Conservation (phyloP, 1,284 basidiomycete genomes). For the Porodaedalea pini region DNA sequence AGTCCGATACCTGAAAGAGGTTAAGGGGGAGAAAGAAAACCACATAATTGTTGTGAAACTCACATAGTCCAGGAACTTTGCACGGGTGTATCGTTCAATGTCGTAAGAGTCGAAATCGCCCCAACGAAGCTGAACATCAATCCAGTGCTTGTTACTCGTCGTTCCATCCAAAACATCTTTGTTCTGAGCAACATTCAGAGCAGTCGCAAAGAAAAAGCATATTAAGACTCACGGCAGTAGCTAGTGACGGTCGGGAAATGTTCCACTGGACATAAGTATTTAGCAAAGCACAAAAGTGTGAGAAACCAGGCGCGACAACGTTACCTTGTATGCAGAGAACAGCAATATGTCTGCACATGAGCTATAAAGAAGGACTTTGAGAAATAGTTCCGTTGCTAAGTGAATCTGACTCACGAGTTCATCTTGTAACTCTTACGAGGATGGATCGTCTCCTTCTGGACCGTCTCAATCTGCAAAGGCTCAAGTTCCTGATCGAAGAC, state of each 20-base stretch:
- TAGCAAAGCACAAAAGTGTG: neutral
- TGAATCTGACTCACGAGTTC: conserved; percentile 74
- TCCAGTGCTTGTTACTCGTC: conserved; percentile 98
- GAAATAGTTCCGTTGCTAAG: neutral
- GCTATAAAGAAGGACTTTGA: conserved; percentile 21
- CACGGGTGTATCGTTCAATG: conserved; percentile 94
- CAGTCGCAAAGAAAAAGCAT: neutral
- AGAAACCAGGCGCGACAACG: conserved; percentile 16
- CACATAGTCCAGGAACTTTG: conserved; percentile 96
- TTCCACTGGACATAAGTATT: conserved; percentile 71
- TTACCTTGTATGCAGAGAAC: conserved; percentile 89
- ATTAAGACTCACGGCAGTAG: conserved; percentile 74
- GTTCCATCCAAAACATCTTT: conserved; percentile 97
- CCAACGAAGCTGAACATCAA: conserved; percentile 97
- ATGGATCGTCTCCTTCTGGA: conserved; percentile 99
- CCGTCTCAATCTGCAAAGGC: conserved; percentile 97
- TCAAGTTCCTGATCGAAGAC: conserved; percentile 99
- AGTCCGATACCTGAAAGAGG: conserved; percentile 70
- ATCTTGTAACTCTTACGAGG: conserved; percentile 99
- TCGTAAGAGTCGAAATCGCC: conserved; percentile 99
- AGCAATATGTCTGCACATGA: conserved; percentile 94
- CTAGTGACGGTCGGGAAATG: conserved; percentile 91
- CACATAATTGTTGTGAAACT: neutral
- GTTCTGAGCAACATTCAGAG: conserved; percentile 42
- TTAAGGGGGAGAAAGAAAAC: conserved; percentile 19